Base-by-base conservation (phyloP, 495 filamentous ascomycete species). In the Saxophila tyrrhenica region DNA sequence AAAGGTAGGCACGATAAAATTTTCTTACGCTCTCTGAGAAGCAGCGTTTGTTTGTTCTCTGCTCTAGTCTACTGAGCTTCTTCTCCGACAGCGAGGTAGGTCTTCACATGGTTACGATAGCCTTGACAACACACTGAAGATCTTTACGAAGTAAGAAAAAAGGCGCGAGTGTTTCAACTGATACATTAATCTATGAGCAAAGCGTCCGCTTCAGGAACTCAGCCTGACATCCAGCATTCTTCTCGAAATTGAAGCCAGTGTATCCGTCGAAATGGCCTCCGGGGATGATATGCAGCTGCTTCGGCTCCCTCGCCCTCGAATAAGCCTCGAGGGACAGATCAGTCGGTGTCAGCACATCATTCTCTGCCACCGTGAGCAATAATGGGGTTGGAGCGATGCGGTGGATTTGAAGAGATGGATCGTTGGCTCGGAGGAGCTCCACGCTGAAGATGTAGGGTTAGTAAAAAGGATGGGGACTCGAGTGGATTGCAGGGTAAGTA, bases 311-410 rank as follows among this genome's bases (percentile, higher is more conserved):
- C 9, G 67, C 64, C 0, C 54, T 39, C 17, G 50, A 19, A 47
- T 57, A 70, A 19, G 61, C 57, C 22, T 52, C 56, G 42, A 69
- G 45, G 13, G 54, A 44, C 25, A 63, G 15, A 47, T 62, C 58
- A 10, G 63, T 57, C 9, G 61, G 61, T 20, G 58, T 61, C 19
- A 63, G 54, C n/a, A 25, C 19, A 51, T 71, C 69, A 46, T 66
- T 57, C 15, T 61, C 54, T n/a, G 63, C 61, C 25, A 70, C 52
- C 16, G 61, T 59, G 59, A 71, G 66, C n/a, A 69, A 50, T 25
- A 71, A 53, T 1, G 67, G 69, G 21, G 64, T 70, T 5, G 70
- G 70, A 16, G 66, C 60, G 38, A 71, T 67, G 43, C 57, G 67
- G 47, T 69, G 62, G 35, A 70, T 60, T 23, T 55, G 47, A 20